phyloP scores from a whole-genome alignment of 768 basidiomycete genomes.

The Boletellus sp. region DNA sequence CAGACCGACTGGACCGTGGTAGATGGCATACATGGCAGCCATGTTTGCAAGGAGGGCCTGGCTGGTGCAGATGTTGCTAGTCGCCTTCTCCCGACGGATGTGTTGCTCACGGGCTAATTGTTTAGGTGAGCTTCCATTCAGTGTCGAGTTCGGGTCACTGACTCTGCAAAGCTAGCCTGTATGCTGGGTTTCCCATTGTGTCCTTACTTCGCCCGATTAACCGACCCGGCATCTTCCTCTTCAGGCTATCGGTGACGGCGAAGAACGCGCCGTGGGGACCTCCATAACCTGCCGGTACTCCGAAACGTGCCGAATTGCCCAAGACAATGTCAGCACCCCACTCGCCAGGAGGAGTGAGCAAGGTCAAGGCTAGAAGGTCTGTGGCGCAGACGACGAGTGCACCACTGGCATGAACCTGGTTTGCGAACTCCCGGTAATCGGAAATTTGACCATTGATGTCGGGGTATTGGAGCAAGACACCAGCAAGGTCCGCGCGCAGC shows the following conservation, averaged over 20 bases:
- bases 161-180: conserved; percentile 94
- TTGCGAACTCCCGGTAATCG: conserved; percentile 65
- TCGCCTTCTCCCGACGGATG: conserved; percentile 96
- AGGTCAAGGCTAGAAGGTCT: conserved; percentile 87
- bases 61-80: conserved; percentile 97
- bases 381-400: conserved; percentile 87
- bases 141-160: conserved; percentile 29
- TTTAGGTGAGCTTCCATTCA: conserved; percentile 6
- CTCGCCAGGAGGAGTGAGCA: conserved; percentile 94
- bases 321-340: conserved; percentile 97
- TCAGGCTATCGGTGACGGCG: conserved; percentile 85
- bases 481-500: conserved; percentile 65
- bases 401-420: conserved; percentile 65
- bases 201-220: conserved; percentile 90
- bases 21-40: conserved; percentile 98
- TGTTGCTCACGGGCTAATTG: conserved; percentile 87
- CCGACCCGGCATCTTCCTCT: conserved; percentile 98
- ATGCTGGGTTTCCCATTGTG: conserved; percentile 78
- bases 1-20: conserved; percentile 89
- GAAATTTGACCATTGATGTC: conserved; percentile 81
- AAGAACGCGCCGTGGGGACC: conserved; percentile 99
- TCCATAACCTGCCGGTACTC: conserved; percentile 95
- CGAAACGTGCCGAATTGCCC: conserved; percentile 94
- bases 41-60: conserved; percentile 98
- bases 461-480: conserved; percentile 91